A percentile compares a stretch with the other conserved stretches of the same genome.
Evolutionary conservation across 768 basidiomycete genomes (phyloP).

Genomic region (Tylopilus intermedius): DNA sequence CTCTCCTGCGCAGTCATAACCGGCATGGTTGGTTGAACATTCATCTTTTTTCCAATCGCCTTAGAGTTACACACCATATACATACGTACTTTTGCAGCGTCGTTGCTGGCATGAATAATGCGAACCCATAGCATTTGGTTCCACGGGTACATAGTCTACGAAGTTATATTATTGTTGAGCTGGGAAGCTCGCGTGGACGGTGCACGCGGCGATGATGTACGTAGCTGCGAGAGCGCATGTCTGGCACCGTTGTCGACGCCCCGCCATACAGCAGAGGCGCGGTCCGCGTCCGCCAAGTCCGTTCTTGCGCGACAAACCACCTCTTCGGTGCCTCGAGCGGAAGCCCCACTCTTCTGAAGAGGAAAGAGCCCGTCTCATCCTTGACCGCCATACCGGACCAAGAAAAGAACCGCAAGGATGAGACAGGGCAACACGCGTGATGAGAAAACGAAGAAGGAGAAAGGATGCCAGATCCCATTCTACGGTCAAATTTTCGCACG

Average conservation of each 20-base stretch:
- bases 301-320: constrained; percentile 29
- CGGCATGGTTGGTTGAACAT: neutral
- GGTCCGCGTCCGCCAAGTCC: constrained; percentile 6
- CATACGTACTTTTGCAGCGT: constrained; percentile 6
- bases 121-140: neutral
- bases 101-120: constrained; percentile 19
- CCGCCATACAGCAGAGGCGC: neutral
- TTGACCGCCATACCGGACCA: constrained; percentile 7
- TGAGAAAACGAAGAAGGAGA: neutral
- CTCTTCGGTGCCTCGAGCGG: constrained; percentile 26
- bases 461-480: neutral
- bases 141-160: neutral
- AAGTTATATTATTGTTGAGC: neutral
- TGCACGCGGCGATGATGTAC: too few species aligned
- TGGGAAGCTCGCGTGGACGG: neutral
- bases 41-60: neutral
- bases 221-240: neutral
- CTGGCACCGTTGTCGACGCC: neutral
- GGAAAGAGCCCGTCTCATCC: constrained; percentile 21
- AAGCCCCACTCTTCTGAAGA: constrained; percentile 20
- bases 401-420: constrained; percentile 11
- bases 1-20: constrained; percentile 29
- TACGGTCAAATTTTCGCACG: constrained; percentile 13
- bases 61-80: constrained; percentile 18
- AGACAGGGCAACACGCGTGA: constrained; percentile 15